Conservation (phyloP, 2,329 filamentous ascomycete species). For the Paecilomyces dactylethromorphus region DNA sequence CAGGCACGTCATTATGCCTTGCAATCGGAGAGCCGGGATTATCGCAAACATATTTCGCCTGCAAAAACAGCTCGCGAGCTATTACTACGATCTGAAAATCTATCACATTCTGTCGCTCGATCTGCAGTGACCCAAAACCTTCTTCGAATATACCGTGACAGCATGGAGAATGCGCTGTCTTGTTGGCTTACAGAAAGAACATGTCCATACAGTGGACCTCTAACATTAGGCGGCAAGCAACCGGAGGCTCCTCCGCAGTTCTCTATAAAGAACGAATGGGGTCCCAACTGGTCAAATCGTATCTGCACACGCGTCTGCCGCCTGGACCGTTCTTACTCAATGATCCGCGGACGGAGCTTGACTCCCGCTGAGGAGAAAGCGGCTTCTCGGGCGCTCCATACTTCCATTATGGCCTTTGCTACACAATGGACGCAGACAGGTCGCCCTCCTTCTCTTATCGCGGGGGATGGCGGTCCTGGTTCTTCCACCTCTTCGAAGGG, state of each 20-base stretch:
- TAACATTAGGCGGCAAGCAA: constrained; percentile 10
- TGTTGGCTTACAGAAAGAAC: constrained; percentile 40
- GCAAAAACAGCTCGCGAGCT: neutral
- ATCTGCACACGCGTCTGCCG: constrained; percentile 39
- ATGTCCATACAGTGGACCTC: constrained; percentile 35
- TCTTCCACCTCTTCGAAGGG: constrained; percentile 9
- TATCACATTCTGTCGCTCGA: constrained; percentile 28
- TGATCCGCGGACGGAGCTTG: constrained; percentile 29
- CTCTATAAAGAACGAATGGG: constrained; percentile 20
- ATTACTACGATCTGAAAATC: constrained; percentile 12
- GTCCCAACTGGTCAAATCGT: constrained; percentile 35
- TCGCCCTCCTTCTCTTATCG: constrained; percentile 2
- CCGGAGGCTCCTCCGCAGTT: neutral
- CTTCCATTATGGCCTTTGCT: constrained; percentile 39
- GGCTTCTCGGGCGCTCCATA: constrained; percentile 34
- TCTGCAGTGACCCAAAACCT: constrained; percentile 31
- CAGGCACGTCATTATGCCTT: neutral
- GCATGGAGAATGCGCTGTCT: constrained; percentile 38
- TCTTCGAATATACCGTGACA: constrained; percentile 39
- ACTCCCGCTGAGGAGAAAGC: constrained; percentile 30
- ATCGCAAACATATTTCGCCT: neutral
- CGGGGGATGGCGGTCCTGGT: constrained; percentile 9
- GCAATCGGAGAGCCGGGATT: neutral
- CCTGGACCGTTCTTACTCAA: constrained; percentile 32
- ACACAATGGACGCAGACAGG: constrained; percentile 30